phyloP scores from a whole-genome alignment of 495 filamentous ascomycete genomes.

The Aspergillus asperescens region DNA sequence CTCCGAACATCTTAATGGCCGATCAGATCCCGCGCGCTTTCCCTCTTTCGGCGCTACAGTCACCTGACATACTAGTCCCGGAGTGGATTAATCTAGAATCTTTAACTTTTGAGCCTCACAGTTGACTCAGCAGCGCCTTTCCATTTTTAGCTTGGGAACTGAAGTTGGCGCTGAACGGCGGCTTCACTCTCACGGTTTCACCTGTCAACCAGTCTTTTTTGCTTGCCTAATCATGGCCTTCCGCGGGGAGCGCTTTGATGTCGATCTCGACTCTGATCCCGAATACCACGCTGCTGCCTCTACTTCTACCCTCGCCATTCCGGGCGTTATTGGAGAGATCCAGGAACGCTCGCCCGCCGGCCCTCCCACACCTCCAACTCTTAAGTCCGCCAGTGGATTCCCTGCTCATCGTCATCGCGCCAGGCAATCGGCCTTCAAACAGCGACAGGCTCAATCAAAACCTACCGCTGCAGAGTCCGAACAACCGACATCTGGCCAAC shows the following conservation, averaged over 20 bases:
- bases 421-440: conserved; percentile 71
- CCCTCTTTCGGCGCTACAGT: conserved; percentile 20
- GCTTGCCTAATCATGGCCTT: conserved; percentile 46
- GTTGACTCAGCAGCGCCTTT: conserved; percentile 6
- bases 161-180: too few relatives aligned
- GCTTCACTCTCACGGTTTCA: too few relatives aligned
- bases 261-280: conserved; percentile 47
- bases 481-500: conserved; percentile 1
- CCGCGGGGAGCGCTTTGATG: conserved; percentile 55
- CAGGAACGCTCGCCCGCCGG: conserved; percentile 58
- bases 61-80: conserved; percentile 18
- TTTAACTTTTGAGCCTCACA: conserved; percentile 47
- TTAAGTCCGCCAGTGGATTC: conserved; percentile 69
- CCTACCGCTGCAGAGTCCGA: background rate
- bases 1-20: background rate
- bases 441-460: conserved; percentile 45
- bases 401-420: conserved; percentile 76
- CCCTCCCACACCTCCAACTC: conserved; percentile 51
- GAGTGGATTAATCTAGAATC: conserved; percentile 21
- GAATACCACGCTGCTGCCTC: conserved; percentile 18
- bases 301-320: conserved; percentile 24
- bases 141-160: background rate
- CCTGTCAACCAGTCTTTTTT: background rate
- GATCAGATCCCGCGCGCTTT: conserved; percentile 16
- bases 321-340: conserved; percentile 67